Base-by-base conservation (phyloP, 345 rosid species). In the Eucalyptus victrix region DNA sequence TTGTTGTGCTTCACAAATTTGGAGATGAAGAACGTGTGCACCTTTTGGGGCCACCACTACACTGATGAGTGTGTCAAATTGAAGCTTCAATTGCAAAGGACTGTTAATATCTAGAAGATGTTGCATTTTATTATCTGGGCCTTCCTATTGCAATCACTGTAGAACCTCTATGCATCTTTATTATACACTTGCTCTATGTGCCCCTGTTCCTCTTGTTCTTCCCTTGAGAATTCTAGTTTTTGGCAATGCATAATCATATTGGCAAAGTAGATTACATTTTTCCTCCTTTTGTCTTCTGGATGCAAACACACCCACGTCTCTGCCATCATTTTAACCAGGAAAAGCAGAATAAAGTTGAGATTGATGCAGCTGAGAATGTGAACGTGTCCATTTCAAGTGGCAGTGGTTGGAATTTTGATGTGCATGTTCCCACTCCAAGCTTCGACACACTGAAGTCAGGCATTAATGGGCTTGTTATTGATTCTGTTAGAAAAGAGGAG, bases 381-480 rank as follows among this genome's bases (percentile, higher is more conserved):
- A 76, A 40, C 23, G 11, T 87, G 88, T 32, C 54, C 67, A 88
- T 88, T 86, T 88, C 89, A 37, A 89, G 91, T 86, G 89, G 86
- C 87, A 88, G 86, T 89, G 91, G 83, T n/a, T 85, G 87, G 80
- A 54, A 42, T 86, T 90, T 80, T 86, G 47, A 86, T 86, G 26
- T 60, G 87, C 51, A 26, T 87, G 92, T 49, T 60, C 51, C 76
- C 86, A 86, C 47, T 91, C 89, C 88, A 88, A 83, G 51, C 34
- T 90, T 83, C 83, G 49, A 90, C 83, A 86, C 53, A 26, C 81
- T 88, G 80, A 89, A 86, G 56, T 89, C 89, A 88, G 90, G 88
- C 88, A 40, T 89, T 12, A 89, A 89, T 65, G 91, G 94, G 53
- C 83, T 90, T 86, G 86, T 85, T 90, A 89, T 89, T 32, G 34